Percentiles rank a stretch among this genome's conserved stretches.
These are phyloP conservation scores for Pseudonitzschia pungens DNA, from an alignment of 108 stramenopile species.

Conservation along the genomic window DNA sequence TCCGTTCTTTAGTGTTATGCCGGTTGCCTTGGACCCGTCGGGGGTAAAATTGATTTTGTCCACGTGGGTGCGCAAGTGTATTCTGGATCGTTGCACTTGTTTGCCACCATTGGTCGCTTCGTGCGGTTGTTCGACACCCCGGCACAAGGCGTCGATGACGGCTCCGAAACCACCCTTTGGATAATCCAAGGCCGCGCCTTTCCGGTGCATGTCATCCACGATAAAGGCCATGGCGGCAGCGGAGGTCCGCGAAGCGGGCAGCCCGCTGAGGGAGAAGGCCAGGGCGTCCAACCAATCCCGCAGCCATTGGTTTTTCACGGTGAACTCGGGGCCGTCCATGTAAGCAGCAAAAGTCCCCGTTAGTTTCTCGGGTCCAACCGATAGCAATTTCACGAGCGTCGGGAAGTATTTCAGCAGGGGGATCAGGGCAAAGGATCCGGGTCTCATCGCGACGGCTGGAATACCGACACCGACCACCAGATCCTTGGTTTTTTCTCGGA, in stretches of 20 bases:
- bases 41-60: conserved; percentile 61
- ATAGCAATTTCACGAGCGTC: conserved; percentile 55
- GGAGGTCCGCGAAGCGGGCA: conserved; percentile 82
- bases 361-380: conserved; percentile 57
- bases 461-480: conserved; percentile 66
- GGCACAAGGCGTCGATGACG: conserved; percentile 86
- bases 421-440: conserved; percentile 58
- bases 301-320: conserved; percentile 79
- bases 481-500: conserved; percentile 54
- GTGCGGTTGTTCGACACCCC: conserved; percentile 75
- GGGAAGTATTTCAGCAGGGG: conserved; percentile 73
- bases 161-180: conserved; percentile 79
- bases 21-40: conserved; percentile 46
- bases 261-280: conserved; percentile 88
- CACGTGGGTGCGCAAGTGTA: conserved; percentile 64
- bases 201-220: conserved; percentile 86
- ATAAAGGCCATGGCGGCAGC: conserved; percentile 95
- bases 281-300: conserved; percentile 91
- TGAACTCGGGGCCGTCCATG: conserved; percentile 79
- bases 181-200: conserved; percentile 85
- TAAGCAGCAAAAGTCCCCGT: conserved; percentile 78
- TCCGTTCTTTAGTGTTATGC: conserved; percentile 62
- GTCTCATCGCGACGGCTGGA: conserved; percentile 86
- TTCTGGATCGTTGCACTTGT: conserved; percentile 38
- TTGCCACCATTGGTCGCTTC: not conserved